A percentile compares a stretch with the other conserved stretches of the same genome.
phyloP scores from a whole-genome alignment of 805 yeast species.

The Vanderwaltozyma yarrowii region DNA sequence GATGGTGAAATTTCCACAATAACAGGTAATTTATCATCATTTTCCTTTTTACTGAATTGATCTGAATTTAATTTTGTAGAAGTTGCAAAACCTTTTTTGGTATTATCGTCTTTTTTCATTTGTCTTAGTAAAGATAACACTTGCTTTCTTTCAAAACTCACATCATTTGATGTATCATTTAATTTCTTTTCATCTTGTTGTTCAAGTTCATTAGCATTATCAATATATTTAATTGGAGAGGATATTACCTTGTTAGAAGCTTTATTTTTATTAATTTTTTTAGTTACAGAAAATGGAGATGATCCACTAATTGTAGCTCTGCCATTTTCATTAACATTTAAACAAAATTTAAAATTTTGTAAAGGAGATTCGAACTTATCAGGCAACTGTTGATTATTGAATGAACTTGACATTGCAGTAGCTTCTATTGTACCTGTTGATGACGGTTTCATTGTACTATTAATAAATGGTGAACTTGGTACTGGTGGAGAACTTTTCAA shows the following conservation, averaged over 20 bases:
- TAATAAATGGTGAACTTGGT: background rate
- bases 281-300: background rate
- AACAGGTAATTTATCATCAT: background rate
- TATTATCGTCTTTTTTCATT: constrained; percentile 17
- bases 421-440: no score
- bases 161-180: background rate
- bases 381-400: no score
- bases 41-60: background rate
- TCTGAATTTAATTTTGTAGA: background rate
- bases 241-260: no score
- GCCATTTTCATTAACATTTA: constrained; percentile 26
- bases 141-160: constrained; percentile 16
- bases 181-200: background rate
- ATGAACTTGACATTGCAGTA: no score
- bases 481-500: constrained; percentile 11
- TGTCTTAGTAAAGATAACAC: constrained; percentile 22
- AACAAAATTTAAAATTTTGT: constrained; percentile 15
- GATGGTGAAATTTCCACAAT: background rate
- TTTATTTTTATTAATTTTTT: no score
- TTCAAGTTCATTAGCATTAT: background rate
- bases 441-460: no score
- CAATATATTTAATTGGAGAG: background rate
- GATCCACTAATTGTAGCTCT: constrained; percentile 24
- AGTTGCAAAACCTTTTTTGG: constrained; percentile 1
- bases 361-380: background rate